Evolutionary conservation across 305 asterid genomes (phyloP).

Genomic region (Fraxinus nigra): DNA sequence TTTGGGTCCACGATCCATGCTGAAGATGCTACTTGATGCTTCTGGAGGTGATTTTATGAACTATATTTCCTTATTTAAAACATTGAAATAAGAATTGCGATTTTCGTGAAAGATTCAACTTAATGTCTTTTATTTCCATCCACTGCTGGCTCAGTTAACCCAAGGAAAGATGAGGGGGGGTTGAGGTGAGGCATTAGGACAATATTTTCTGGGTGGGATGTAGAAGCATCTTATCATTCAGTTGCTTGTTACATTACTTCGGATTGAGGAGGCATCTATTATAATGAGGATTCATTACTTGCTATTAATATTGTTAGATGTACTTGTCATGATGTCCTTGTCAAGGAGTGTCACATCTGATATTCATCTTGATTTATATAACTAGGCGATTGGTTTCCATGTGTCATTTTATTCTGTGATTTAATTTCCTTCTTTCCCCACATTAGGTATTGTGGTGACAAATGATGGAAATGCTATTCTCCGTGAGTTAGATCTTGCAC

Average conservation of each 20-base stretch:
- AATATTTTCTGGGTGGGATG: neutral
- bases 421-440: neutral
- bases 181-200: neutral
- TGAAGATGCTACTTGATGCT: slow-evolving; percentile 22
- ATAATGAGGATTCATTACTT: neutral
- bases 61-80: neutral
- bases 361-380: neutral
- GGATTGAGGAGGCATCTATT: neutral
- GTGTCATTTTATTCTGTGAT: neutral
- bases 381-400: neutral
- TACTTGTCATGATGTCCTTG: neutral
- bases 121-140: neutral
- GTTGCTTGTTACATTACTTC: neutral
- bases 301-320: neutral
- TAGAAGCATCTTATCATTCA: neutral
- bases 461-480: slow-evolving; percentile 98
- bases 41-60: slow-evolving; percentile 7
- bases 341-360: neutral
- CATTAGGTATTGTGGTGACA: slow-evolving; percentile 87
- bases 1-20: slow-evolving; percentile 19
- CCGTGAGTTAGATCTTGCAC: slow-evolving; percentile 93
- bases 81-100: neutral
- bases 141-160: neutral
- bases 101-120: neutral
- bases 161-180: neutral